A percentile compares a stretch with the other conserved stretches of the same genome.
These are phyloP conservation scores for Fistulinella cinereoalba DNA, from an alignment of 1,284 basidiomycete species.

Conservation along the genomic window DNA sequence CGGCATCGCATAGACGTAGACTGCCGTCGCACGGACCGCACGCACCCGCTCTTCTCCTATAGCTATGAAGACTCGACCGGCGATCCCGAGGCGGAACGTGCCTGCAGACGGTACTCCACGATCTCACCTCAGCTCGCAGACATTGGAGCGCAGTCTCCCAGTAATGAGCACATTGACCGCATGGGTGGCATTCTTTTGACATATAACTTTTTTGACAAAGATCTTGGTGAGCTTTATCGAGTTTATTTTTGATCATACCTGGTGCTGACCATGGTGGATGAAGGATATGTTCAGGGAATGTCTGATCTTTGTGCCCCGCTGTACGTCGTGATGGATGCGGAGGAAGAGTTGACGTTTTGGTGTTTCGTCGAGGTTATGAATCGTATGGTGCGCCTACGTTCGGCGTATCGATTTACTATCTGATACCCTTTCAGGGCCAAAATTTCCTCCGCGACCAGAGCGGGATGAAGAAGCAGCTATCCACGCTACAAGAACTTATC, in stretches of 20 bases:
- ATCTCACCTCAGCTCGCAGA: slow-evolving; percentile 70
- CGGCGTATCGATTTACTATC: slow-evolving; percentile 1
- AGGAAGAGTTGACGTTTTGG: slow-evolving; percentile 93
- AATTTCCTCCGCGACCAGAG: slow-evolving; percentile 97
- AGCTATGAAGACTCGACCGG: slow-evolving; percentile 32
- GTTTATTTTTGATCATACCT: slow-evolving; percentile 16
- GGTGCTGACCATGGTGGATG: slow-evolving; percentile 22
- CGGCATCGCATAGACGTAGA: slow-evolving; percentile 92
- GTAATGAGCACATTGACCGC: slow-evolving; percentile 83
- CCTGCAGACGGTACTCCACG: slow-evolving; percentile 52
- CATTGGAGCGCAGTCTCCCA: slow-evolving; percentile 78
- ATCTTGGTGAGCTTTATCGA: slow-evolving; percentile 62
- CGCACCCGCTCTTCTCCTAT: slow-evolving; percentile 80
- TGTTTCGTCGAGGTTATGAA: slow-evolving; percentile 95
- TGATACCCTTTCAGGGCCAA: slow-evolving; percentile 59
- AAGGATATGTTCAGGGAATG: slow-evolving; percentile 95
- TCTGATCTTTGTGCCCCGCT: slow-evolving; percentile 93
- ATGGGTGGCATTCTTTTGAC: slow-evolving; percentile 84
- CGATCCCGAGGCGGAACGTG: slow-evolving; percentile 50
- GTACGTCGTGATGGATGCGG: slow-evolving; percentile 87
- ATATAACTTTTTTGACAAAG: slow-evolving; percentile 89
- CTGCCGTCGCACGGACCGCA: slow-evolving; percentile 94
- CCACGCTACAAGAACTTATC: slow-evolving; percentile 87
- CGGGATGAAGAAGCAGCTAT: slow-evolving; percentile 94
- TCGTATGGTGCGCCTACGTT: slow-evolving; percentile 68